Base-by-base conservation (phyloP, 1,139 yeast genomes). In the Pichiaceae sp. region DNA sequence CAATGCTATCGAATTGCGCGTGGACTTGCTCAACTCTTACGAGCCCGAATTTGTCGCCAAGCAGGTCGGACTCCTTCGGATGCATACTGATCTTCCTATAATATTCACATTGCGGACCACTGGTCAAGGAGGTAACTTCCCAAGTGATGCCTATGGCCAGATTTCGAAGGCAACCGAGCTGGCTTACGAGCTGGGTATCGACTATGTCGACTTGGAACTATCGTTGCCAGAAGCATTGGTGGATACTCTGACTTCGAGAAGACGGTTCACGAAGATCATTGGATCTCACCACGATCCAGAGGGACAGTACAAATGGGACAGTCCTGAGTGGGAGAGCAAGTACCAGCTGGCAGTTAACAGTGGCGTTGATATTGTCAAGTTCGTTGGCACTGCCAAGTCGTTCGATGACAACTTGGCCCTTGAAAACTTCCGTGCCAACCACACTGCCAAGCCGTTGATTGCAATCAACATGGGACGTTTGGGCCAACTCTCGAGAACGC, bases 81-180 rank as follows among this genome's bases (percentile, higher is more conserved):
- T 63, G 49, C 66, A 66, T 30, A 68, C 83, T n/a, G 64, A 66
- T 30, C 62, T 85, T 41, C 96, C 97, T 33, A 78, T 89, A 28
- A 72, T 91, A 41, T 85, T 76, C 62, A 86, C 96, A 2, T 64
- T 86, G 4, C 74, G 95, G 56, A 83, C 95, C 1, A 55, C 63
- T 46, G 65, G 78, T 9, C 96, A 87, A 60, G 96, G 96, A 35
- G 96, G 96, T 29, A 60, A 65, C 32, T 82, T 84, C 63, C 82
- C 83, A 1, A 80, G 78, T 46, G 62, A 62, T 6, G 76, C 71
- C 17, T 53, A 55, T 30, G 68, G 58, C 7, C 54, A 62, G 18
- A 69, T 85, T 39, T 70, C 66, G 42, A 59, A 62, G 18, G 69
- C 86, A 43, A 67, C 75, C 38, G 54, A 60, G 23, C 63, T 79